Percentiles rank a stretch among this genome's conserved stretches.
Evolutionary conservation across 2,329 filamentous ascomycete species (phyloP).

Genomic region (Phaeoacremonium minimum): DNA sequence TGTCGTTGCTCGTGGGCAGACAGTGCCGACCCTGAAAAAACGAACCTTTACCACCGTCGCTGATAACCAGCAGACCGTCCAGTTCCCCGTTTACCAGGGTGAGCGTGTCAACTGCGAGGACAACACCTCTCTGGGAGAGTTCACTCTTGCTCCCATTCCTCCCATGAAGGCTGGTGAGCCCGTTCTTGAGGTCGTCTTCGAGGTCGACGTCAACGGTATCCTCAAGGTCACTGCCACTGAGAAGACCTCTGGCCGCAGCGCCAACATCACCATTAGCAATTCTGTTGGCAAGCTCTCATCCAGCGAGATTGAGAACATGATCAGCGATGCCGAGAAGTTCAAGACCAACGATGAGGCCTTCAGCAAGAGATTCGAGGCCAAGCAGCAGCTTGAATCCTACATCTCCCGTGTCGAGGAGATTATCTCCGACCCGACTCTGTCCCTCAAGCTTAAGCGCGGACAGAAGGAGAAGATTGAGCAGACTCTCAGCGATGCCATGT

Average conservation of each 20-base stretch:
- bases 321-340: conserved; percentile 96
- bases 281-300: conserved; percentile 97
- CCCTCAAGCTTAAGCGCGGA: conserved; percentile 95
- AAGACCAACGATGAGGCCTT: conserved; percentile 97
- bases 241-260: conserved; percentile 95
- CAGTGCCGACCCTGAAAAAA: conserved; percentile 80
- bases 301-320: conserved; percentile 95
- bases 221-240: conserved; percentile 98
- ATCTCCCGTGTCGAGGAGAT: conserved; percentile 99
- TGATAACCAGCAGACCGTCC: conserved; percentile 73
- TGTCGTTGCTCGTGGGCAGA: conserved; percentile 76
- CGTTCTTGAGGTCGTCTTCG: conserved; percentile 95
- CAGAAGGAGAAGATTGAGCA: conserved; percentile 99
- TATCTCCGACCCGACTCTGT: conserved; percentile 91
- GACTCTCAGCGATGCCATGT: conserved; percentile 95
- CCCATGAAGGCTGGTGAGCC: conserved; percentile 92
- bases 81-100: conserved; percentile 93
- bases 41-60: conserved; percentile 84
- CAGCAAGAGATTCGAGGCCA: conserved; percentile 98
- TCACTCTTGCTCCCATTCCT: conserved; percentile 86
- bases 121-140: conserved; percentile 97
- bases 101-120: conserved; percentile 98
- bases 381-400: conserved; percentile 99
- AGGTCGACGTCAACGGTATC: conserved; percentile 99
- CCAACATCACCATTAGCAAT: conserved; percentile 99